Base-by-base conservation (phyloP, 1,284 basidiomycete species). In the Cryptococcus depauperatus region DNA sequence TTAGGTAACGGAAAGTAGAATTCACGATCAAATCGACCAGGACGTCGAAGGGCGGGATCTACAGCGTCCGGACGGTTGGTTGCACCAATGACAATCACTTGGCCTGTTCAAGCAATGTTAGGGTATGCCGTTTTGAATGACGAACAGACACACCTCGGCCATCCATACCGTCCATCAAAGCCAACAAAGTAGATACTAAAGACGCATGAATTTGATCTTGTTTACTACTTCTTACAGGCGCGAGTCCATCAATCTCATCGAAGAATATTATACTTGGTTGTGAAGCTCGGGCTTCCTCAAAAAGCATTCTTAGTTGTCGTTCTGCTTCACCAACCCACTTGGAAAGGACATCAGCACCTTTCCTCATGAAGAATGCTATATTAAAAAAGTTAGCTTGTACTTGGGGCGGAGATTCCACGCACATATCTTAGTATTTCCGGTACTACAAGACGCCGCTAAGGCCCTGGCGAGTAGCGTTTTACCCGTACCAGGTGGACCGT, bases 281-380 rank as follows among this genome's bases (percentile, higher is more conserved):
- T 43, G 82, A 84, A 45, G 83, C 83, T 35, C 83, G 79, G 1
- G 95, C 95, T 73, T 98, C 95, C 57, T 98, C 93, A 66, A 99
- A 99, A 8, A 99, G 76, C 43, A 98, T 77, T 1, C 95, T 81
- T 5, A 98, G 77, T 68, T 98, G 95, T 3, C 95, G 81, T 64
- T 98, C 95, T 2, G 95, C 95, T 72, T 99, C 95, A 48, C 95
- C 95, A 10, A 99, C 93, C 95, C 95, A 99, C 73, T 98, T 98
- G 6, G 90, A 95, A 22, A 98, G 77, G 57, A 88, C 91, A 69
- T 99, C 95, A 19, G 95, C 95, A 32, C 95, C 95, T 72, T 99
- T 99, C 41, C 95, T 85, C 95, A 99, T 98, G 77, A 96, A 98
- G 76, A 99, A 99, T 2, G 91, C 87, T 90, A 55, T 4, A 14